A percentile compares a stretch with the other conserved stretches of the same genome.
Conservation (phyloP, 768 basidiomycete species). For the Auricularia heimuer region DNA sequence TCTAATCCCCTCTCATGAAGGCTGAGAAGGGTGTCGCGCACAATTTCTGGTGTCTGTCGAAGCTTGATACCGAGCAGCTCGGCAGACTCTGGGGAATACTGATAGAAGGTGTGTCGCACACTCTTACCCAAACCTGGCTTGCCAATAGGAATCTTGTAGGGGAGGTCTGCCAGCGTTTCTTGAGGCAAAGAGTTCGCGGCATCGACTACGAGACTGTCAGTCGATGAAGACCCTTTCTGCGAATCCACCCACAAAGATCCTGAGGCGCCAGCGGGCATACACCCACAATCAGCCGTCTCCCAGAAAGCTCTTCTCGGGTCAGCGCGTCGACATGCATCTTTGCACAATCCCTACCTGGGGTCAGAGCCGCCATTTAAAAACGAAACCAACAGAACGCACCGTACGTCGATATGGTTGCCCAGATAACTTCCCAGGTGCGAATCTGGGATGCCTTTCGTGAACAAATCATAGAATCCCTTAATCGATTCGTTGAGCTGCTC, state of each 20-base stretch:
- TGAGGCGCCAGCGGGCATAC: background rate
- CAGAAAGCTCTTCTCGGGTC: background rate
- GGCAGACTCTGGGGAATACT: background rate
- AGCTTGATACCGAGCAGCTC: background rate
- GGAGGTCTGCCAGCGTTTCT: background rate
- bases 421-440: background rate
- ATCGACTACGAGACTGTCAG: background rate
- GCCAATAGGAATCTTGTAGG: background rate
- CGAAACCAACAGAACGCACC: background rate
- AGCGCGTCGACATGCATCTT: background rate
- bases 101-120: background rate
- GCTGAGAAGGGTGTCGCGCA: background rate
- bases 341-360: background rate
- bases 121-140: background rate
- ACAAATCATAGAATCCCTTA: too few relatives aligned
- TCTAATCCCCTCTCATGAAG: background rate
- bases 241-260: background rate
- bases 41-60: background rate
- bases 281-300: background rate
- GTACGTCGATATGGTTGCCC: background rate
- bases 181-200: background rate
- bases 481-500: background rate
- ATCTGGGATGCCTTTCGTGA: too few relatives aligned
- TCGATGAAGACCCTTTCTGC: background rate
- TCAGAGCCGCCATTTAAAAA: background rate